These are phyloP conservation scores for Camelina hispida DNA, from an alignment of 345 rosid genomes.

Conservation along the genomic window DNA sequence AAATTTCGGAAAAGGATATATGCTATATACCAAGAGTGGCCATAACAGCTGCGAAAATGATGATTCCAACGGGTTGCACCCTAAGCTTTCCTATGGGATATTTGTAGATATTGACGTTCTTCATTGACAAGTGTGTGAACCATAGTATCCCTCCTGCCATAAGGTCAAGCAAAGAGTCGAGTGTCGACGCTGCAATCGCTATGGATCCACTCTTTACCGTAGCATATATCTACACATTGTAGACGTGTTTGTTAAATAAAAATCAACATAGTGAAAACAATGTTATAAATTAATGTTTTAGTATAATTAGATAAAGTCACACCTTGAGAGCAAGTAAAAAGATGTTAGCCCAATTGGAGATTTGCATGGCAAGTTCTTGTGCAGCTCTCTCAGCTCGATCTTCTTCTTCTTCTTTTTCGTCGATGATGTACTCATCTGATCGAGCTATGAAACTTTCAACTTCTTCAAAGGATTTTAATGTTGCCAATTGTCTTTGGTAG, in stretches of 20 bases:
- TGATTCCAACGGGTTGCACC: conserved; percentile 93
- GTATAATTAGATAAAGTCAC: conserved; percentile 1
- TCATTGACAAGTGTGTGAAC: conserved; percentile 93
- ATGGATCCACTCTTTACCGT: conserved; percentile 86
- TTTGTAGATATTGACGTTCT: conserved; percentile 74
- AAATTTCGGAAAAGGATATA: neutral
- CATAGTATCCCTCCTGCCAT: conserved; percentile 97
- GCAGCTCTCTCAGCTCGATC: conserved; percentile 44
- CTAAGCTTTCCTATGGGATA: conserved; percentile 97
- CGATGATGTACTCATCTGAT: conserved; percentile 30
- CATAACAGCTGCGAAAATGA: conserved; percentile 93
- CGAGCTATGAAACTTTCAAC: conserved; percentile 54
- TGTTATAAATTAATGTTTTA: neutral
- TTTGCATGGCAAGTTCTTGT: conserved; percentile 76
- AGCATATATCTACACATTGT: conserved; percentile 68
- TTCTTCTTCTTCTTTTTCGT: conserved; percentile 53
- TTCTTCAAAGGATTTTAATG: conserved; percentile 78
- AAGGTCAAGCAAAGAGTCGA: conserved; percentile 93
- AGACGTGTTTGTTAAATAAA: conserved; percentile 24
- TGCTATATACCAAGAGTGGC: conserved; percentile 79
- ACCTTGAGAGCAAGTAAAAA: conserved; percentile 78
- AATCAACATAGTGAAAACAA: neutral
- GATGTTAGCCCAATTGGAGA: conserved; percentile 81
- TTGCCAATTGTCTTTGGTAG: conserved; percentile 71
- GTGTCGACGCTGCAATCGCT: conserved; percentile 95